Conservation (phyloP, 2,329 filamentous ascomycete genomes). For the Curvularia spicifera region DNA sequence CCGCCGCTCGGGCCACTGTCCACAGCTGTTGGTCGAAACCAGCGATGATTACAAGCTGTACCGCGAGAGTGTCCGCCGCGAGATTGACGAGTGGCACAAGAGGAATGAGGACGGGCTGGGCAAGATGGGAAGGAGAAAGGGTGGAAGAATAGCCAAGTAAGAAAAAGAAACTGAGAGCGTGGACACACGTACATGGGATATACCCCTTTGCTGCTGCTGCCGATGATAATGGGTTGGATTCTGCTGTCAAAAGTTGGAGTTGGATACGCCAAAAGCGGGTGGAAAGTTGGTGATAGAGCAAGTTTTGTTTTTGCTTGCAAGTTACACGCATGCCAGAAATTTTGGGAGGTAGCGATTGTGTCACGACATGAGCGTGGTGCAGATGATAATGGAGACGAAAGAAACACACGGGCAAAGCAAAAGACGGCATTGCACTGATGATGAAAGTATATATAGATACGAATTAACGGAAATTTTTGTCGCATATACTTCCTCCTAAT, state of each 20-base stretch:
- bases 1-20: constrained; percentile 45
- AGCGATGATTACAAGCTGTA: constrained; percentile 45
- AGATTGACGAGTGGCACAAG: constrained; percentile 45
- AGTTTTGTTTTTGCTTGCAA: not conserved
- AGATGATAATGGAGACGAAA: too few species aligned
- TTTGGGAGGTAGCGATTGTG: not conserved
- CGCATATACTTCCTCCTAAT: not conserved
- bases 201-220: not conserved
- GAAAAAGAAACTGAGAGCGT: not conserved
- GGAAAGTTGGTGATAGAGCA: not conserved
- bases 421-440: not conserved
- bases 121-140: constrained; percentile 33
- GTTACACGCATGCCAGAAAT: not conserved
- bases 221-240: not conserved
- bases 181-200: not conserved
- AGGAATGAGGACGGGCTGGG: constrained; percentile 33
- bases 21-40: constrained; percentile 42
- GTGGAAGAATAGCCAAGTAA: constrained; percentile 20
- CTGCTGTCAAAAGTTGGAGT: not conserved
- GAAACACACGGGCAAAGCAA: not conserved
- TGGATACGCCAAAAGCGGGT: not conserved
- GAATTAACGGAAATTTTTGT: not conserved
- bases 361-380: not conserved
- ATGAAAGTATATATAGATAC: not conserved
- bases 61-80: constrained; percentile 38